Percentiles rank a stretch among this genome's conserved stretches.
Evolutionary conservation across 2,329 filamentous ascomycete species (phyloP).

Genomic region (Zasmidium citrigriseum): DNA sequence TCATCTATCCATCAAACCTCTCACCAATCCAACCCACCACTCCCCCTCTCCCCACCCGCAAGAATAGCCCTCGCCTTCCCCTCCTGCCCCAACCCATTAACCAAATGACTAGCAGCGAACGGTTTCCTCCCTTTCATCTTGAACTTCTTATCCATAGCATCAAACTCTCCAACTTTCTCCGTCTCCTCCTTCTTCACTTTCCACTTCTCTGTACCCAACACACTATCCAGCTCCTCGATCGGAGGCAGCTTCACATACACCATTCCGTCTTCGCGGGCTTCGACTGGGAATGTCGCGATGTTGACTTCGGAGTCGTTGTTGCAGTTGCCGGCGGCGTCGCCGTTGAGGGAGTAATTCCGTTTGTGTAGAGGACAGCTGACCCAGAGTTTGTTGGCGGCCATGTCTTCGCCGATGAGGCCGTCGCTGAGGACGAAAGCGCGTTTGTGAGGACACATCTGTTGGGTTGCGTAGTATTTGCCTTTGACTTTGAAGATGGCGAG

Average conservation of each 20-base stretch:
- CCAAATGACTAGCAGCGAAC: conserved; percentile 46
- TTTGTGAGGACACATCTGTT: conserved; percentile 95
- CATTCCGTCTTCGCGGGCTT: conserved; percentile 73
- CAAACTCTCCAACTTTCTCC: conserved; percentile 44
- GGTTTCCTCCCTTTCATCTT: conserved; percentile 58
- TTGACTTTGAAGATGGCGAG: conserved; percentile 82
- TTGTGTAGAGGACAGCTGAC: conserved; percentile 88
- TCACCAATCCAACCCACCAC: conserved; percentile 47
- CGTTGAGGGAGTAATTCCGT: conserved; percentile 78
- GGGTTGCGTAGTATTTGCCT: conserved; percentile 78
- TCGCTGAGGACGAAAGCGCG: conserved; percentile 87
- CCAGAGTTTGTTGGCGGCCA: conserved; percentile 67
- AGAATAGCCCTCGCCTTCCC: conserved; percentile 47
- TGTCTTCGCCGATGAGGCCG: conserved; percentile 73
- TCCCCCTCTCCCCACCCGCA: conserved; percentile 46
- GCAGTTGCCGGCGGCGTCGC: conserved; percentile 67
- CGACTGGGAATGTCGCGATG: conserved; percentile 78
- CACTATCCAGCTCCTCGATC: conserved; percentile 74
- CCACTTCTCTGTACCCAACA: conserved; percentile 77
- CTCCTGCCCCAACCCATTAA: conserved; percentile 45
- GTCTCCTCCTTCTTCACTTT: conserved; percentile 73
- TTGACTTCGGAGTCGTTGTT: conserved; percentile 72
- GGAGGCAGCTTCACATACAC: conserved; percentile 80
- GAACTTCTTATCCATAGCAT: conserved; percentile 57
- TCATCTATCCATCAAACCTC: neutral